A percentile compares a stretch with the other conserved stretches of the same genome.
Conservation (phyloP, 805 yeast species). For the Kuraishia borneana region DNA sequence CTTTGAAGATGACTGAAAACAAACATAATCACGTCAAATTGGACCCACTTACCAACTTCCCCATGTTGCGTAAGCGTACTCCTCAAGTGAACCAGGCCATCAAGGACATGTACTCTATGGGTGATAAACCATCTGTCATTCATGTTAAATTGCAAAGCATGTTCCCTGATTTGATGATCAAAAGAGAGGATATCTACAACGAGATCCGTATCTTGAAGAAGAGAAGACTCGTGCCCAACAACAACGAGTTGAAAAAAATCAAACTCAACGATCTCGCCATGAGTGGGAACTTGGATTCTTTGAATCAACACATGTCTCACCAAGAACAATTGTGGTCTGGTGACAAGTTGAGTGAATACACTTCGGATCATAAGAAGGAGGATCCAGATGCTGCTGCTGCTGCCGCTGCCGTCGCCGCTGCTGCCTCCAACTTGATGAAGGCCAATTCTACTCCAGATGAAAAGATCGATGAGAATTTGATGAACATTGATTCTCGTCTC, state of each 20-base stretch:
- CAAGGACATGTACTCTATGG: constrained; percentile 38
- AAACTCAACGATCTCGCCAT: constrained; percentile 9
- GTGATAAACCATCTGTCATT: constrained; percentile 44
- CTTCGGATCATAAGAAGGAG: constrained; percentile 6
- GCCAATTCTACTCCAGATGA: background rate
- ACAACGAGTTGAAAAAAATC: constrained; percentile 13
- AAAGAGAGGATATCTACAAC: constrained; percentile 47
- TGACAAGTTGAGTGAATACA: constrained; percentile 8
- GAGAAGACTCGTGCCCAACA: constrained; percentile 23
- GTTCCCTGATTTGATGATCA: constrained; percentile 41
- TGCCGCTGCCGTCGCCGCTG: constrained; percentile 2
- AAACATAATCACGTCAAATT: constrained; percentile 50
- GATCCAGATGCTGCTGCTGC: constrained; percentile 3
- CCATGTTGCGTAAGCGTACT: constrained; percentile 43
- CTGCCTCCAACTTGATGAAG: constrained; percentile 1
- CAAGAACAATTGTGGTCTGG: constrained; percentile 2
- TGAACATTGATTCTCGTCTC: constrained; percentile 5
- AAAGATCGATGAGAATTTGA: constrained; percentile 4
- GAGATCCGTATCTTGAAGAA: constrained; percentile 46
- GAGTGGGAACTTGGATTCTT: constrained; percentile 1
- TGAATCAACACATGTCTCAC: constrained; percentile 2
- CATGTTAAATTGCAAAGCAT: constrained; percentile 39
- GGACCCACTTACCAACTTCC: constrained; percentile 43
- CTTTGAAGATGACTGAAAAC: constrained; percentile 39
- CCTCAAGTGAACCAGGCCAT: constrained; percentile 40